Base-by-base conservation (phyloP, 768 basidiomycete species). In the Serpula lacrymans region DNA sequence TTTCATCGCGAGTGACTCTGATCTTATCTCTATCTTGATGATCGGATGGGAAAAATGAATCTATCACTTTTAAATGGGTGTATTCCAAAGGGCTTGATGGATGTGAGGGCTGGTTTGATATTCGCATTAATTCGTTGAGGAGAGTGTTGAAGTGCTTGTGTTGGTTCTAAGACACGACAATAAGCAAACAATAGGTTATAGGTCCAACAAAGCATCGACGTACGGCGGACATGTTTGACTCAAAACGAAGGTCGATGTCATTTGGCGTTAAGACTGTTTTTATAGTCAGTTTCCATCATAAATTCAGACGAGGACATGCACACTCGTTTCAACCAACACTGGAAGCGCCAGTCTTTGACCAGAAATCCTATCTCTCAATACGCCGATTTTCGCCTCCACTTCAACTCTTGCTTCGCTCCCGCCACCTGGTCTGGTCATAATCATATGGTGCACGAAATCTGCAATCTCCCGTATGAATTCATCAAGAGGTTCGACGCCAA, bases 391-490 rank as follows among this genome's bases (percentile, higher is more conserved):
- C 2, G 89, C 92, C 62, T 95, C 93, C 8, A 95, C 84, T 68
- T 95, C 93, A 18, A 95, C 75, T 26, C 64, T 58, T 13, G 58
- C 53, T 9, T 59, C 54, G 24, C 70, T 70, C 24, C 78, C 78
- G 37, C 75, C 55, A 48, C 78, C 72, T 14, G 78, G 75, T 17
- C 75, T 73, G 5, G 69, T 78, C 39, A 58, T 53, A 51, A 89
- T 78, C 68, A 74, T 80, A 54, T 83, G 81, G 62, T 81, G 80
- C 27, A 94, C 69, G 63, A 90, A 96, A 65, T 95, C 89, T 26
- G 89, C 92, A 41, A 96, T 75, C 58, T 91, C 88, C 57, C 80
- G 80, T 59, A 92, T 91, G 57, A 96, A 93, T 56, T 95, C 93
- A 61, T 96, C 93, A 22, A 90, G 68, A 2, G 92, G 92, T 57